Evolutionary conservation across 805 yeast species (phyloP), one percentile per base, ranked within the genome.

Genomic region (Ogataea siamensis): DNA sequence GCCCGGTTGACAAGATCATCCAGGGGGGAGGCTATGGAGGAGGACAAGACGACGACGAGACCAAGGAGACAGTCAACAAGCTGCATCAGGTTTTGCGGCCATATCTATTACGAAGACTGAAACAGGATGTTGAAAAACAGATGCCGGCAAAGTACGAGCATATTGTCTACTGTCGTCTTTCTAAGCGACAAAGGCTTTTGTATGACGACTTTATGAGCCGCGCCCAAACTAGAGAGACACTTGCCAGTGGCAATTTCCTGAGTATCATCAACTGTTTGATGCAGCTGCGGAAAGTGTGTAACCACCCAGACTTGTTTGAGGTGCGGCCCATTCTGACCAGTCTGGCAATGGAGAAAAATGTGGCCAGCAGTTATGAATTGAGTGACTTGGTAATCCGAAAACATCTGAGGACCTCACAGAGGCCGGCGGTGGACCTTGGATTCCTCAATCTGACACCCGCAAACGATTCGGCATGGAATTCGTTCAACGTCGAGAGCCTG

Each of bases 121-220:
- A 93, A 58, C 87, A 86, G 14, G 99, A 93, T 62, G 99, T 93
- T 10, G 99, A 93, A 54, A 88, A 91, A 55, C 99, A 93, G 62
- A 93, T 93, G 99, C 99, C 99, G 1, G 96, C 85, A 0, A 93
- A 93, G 56, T 86, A 88, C 60, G 99, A 93, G 59, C 99, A 93
- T 60, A 81, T 93, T 42, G 80, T 93, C 5, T 87, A 85, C 57
- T 94, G 99, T 66, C 76, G 95, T 18, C 66, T 93, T 30, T 88
- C 97, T 2, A 88, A 93, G 53, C 75, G 99, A 47, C 99, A 93
- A 58, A 67, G 98, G 43, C 85, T 77, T 53, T 63, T 93, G 39
- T 93, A 93, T 54, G 99, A 93, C 60, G 99, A 93, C 61, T 93
- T 93, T 56, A 87, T 93, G 95, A 84, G 96, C 1, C 71, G 99